Conservation (phyloP, 192 early-diverging fungal species). For the Jimgerdemannia lactiflua region DNA sequence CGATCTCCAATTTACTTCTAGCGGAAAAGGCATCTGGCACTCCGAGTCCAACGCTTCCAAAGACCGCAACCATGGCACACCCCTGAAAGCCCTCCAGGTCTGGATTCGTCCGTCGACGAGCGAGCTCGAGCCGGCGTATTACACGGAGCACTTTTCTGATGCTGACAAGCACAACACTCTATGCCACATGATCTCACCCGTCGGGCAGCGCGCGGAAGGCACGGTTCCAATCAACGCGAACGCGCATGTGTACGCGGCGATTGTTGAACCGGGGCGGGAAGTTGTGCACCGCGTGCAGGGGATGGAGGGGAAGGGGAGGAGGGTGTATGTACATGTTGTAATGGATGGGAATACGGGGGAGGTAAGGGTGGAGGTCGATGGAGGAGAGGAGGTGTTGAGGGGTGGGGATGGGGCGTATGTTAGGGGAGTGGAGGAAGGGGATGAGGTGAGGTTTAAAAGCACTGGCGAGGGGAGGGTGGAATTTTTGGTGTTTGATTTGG, state of each 20-base stretch:
- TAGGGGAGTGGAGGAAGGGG: background rate
- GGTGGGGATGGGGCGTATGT: background rate
- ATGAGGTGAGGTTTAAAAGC: background rate
- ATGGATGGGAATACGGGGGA: background rate
- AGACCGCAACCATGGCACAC: constrained; percentile 2
- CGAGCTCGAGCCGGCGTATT: constrained; percentile 10
- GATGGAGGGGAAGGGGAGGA: background rate
- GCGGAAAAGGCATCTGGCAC: constrained; percentile 27
- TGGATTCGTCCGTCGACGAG: constrained; percentile 9
- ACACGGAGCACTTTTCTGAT: constrained; percentile 14
- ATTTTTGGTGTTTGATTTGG: background rate
- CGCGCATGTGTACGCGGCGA: background rate
- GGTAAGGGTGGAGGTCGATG: background rate
- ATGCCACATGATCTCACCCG: constrained; percentile 9
- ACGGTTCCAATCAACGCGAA: background rate
- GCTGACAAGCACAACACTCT: constrained; percentile 14
- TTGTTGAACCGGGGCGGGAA: background rate
- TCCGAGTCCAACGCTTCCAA: constrained; percentile 12
- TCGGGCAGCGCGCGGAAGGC: too few species aligned
- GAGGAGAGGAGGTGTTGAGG: background rate
- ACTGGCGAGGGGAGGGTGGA: background rate
- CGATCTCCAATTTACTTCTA: constrained; percentile 24
- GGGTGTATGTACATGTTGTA: background rate
- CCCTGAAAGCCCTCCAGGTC: constrained; percentile 17
- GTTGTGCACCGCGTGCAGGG: background rate